Evolutionary conservation across 2,329 filamentous ascomycete genomes (phyloP).

Genomic region (Pyricularia grisea): DNA sequence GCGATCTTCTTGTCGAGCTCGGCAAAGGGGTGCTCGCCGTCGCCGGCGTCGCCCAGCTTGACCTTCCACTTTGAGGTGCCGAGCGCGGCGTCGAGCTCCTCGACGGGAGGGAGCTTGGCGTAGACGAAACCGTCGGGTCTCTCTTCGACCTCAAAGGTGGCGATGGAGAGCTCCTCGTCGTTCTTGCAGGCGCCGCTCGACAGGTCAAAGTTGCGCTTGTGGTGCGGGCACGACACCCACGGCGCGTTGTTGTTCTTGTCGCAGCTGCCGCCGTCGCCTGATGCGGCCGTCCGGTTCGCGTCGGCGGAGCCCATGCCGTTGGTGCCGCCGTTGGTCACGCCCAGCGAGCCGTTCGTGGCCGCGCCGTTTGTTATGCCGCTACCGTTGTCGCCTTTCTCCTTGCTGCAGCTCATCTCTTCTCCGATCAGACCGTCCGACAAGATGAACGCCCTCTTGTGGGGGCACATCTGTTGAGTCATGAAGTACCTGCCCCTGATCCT

Average conservation of each 20-base stretch:
- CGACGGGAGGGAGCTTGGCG: slow-evolving; percentile 68
- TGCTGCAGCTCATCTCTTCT: slow-evolving; percentile 36
- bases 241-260: slow-evolving; percentile 26
- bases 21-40: slow-evolving; percentile 22
- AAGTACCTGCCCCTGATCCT: slow-evolving; percentile 73
- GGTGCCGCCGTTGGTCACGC: background rate
- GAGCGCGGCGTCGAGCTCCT: slow-evolving; percentile 69
- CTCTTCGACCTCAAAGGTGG: slow-evolving; percentile 71
- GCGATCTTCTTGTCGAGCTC: slow-evolving; percentile 37
- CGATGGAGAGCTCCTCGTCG: slow-evolving; percentile 67
- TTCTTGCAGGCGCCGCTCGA: slow-evolving; percentile 63
- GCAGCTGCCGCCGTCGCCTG: background rate
- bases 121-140: slow-evolving; percentile 68
- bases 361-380: background rate
- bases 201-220: slow-evolving; percentile 84
- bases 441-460: slow-evolving; percentile 85
- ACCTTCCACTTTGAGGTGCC: slow-evolving; percentile 75
- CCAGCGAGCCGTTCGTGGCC: background rate
- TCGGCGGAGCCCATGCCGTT: background rate
- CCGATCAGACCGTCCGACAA: slow-evolving; percentile 79
- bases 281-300: background rate
- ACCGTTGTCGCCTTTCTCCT: slow-evolving; percentile 23
- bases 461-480: slow-evolving; percentile 89
- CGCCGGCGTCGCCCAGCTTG: slow-evolving; percentile 54
- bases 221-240: slow-evolving; percentile 82